A percentile compares a stretch with the other conserved stretches of the same genome.
Evolutionary conservation across 2,329 filamentous ascomycete genomes (phyloP).

Genomic region (Xylaria arbuscula): DNA sequence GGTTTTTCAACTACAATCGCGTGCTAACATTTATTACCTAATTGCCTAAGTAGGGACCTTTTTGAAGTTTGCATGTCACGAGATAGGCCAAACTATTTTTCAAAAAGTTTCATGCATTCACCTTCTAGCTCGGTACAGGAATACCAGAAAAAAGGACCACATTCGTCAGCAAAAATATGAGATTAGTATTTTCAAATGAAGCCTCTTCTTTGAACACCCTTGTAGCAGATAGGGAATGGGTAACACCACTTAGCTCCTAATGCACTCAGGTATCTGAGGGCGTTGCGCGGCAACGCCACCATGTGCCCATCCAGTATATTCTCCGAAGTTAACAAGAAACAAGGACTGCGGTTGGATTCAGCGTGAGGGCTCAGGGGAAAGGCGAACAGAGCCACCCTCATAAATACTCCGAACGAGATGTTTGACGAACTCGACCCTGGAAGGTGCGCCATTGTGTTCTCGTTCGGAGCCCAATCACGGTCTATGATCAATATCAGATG

Average conservation of each 20-base stretch:
- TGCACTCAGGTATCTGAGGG: conserved; percentile 10
- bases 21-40: background rate
- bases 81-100: background rate
- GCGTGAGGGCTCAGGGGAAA: background rate
- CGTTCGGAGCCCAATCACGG: conserved; percentile 31
- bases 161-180: no score
- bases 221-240: background rate
- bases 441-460: background rate
- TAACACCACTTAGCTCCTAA: background rate
- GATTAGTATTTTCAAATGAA: background rate
- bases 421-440: background rate
- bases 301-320: conserved; percentile 6
- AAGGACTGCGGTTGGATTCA: background rate
- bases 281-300: conserved; percentile 20
- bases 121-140: background rate
- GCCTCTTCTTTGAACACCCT: background rate
- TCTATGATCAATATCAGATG: no score
- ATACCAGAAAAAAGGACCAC: background rate
- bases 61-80: background rate
- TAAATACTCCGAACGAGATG: conserved; percentile 1
- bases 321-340: conserved; percentile 2
- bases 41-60: background rate
- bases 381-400: background rate
- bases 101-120: no score
- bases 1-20: background rate